Percentiles rank a stretch among this genome's conserved stretches.
Conservation (phyloP, 2,329 filamentous ascomycete species). For the Phialophora tarda region DNA sequence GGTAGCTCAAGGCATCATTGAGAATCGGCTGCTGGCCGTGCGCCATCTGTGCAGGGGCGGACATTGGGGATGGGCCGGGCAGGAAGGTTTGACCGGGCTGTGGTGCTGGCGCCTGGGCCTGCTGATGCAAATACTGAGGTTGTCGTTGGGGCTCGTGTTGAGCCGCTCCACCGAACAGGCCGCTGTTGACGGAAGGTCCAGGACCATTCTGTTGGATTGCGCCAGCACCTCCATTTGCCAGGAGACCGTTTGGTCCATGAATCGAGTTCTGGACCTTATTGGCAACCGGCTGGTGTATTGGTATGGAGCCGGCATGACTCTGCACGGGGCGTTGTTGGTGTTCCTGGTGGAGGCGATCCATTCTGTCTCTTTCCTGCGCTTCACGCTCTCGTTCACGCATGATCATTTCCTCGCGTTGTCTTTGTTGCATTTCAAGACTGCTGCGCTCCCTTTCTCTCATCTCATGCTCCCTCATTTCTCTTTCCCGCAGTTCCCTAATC, state of each 20-base stretch:
- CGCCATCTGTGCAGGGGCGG: slow-evolving; percentile 64
- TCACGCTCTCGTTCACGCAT: slow-evolving; percentile 60
- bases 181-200: slow-evolving; percentile 63
- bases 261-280: slow-evolving; percentile 79
- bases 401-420: slow-evolving; percentile 55
- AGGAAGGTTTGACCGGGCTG: slow-evolving; percentile 57
- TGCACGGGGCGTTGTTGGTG: slow-evolving; percentile 77
- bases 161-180: slow-evolving; percentile 55
- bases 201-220: slow-evolving; percentile 58
- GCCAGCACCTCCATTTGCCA: slow-evolving; percentile 72
- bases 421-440: slow-evolving; percentile 59
- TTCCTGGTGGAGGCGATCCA: slow-evolving; percentile 65
- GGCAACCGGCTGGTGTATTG: slow-evolving; percentile 92
- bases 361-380: slow-evolving; percentile 63
- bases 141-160: slow-evolving; percentile 61
- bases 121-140: slow-evolving; percentile 66
- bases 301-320: slow-evolving; percentile 84
- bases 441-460: slow-evolving; percentile 61
- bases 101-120: slow-evolving; percentile 53
- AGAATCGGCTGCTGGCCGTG: slow-evolving; percentile 86
- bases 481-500: slow-evolving; percentile 55
- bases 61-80: slow-evolving; percentile 51
- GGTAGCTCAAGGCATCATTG: slow-evolving; percentile 85
- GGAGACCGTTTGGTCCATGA: slow-evolving; percentile 87
- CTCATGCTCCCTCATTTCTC: slow-evolving; percentile 60